These are phyloP conservation scores for Emergomyces pasteurianus DNA, from an alignment of 2,329 filamentous ascomycete species.

Conservation along the genomic window DNA sequence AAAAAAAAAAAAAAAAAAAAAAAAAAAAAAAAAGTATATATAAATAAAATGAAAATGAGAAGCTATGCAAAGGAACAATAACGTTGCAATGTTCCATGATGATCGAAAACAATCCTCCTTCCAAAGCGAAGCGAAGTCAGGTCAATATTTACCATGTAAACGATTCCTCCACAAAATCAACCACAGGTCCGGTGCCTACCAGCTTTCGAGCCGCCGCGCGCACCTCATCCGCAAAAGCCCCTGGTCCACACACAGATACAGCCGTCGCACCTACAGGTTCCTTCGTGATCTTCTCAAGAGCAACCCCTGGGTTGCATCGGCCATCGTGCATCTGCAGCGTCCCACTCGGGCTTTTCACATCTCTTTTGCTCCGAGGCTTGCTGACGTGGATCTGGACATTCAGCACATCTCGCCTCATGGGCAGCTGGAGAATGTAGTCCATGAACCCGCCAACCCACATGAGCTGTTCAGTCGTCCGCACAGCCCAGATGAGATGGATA, in stretches of 20 bases:
- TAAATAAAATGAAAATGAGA: no score
- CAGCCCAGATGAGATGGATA: slow-evolving; percentile 51
- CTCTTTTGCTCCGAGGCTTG: slow-evolving; percentile 42
- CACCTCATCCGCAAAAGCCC: slow-evolving; percentile 51
- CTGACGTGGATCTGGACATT: slow-evolving; percentile 52
- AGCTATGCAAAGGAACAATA: no score
- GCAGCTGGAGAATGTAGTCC: slow-evolving; percentile 51
- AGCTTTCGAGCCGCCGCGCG: slow-evolving; percentile 41
- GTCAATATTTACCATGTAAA: slow-evolving; percentile 45
- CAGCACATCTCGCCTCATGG: slow-evolving; percentile 46
- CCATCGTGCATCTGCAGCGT: slow-evolving; percentile 52
- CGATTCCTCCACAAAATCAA: slow-evolving; percentile 55
- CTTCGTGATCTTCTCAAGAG: slow-evolving; percentile 46
- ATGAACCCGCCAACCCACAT: slow-evolving; percentile 56
- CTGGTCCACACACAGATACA: slow-evolving; percentile 52
- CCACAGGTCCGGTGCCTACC: slow-evolving; percentile 39
- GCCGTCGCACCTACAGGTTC: slow-evolving; percentile 47
- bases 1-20: no score
- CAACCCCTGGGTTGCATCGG: slow-evolving; percentile 42
- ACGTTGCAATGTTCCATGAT: no score
- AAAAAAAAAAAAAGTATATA: no score
- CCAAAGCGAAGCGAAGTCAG: no score
- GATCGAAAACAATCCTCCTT: no score
- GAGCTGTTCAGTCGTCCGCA: slow-evolving; percentile 48
- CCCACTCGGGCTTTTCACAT: slow-evolving; percentile 45